Evolutionary conservation across 2,329 filamentous ascomycete species (phyloP).

Genomic region (Talaromyces sp.): DNA sequence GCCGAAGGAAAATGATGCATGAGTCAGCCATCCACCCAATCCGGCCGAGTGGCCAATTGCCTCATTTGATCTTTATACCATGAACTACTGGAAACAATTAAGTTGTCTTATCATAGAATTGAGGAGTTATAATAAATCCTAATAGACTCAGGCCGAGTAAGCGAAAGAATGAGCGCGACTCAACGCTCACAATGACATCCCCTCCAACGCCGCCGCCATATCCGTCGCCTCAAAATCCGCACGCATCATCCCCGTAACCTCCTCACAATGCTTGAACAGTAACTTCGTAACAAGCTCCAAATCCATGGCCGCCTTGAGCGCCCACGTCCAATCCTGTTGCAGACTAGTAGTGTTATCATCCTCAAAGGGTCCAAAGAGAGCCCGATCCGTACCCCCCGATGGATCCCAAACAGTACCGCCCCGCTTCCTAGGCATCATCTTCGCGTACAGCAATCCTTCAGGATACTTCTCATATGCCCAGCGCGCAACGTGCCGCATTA

Average conservation of each 20-base stretch:
- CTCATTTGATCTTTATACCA: background rate
- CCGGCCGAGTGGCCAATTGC: conserved; percentile 2
- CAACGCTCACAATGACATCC: background rate
- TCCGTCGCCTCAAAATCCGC: background rate
- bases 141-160: background rate
- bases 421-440: background rate
- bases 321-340: background rate
- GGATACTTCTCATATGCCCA: background rate
- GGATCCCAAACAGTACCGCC: background rate
- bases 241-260: background rate
- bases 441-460: background rate
- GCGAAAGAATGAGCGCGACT: background rate
- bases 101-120: background rate
- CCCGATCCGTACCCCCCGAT: background rate
- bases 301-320: background rate
- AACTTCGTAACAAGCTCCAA: background rate
- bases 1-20: background rate
- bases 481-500: background rate
- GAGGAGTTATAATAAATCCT: too few relatives aligned
- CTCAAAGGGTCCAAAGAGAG: background rate
- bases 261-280: background rate
- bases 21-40: conserved; percentile 2
- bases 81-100: background rate
- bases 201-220: background rate
- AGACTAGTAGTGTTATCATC: background rate